A percentile compares a stretch with the other conserved stretches of the same genome.
Conservation (phyloP, 208 protist species). For the Trypanosoma brucei region DNA sequence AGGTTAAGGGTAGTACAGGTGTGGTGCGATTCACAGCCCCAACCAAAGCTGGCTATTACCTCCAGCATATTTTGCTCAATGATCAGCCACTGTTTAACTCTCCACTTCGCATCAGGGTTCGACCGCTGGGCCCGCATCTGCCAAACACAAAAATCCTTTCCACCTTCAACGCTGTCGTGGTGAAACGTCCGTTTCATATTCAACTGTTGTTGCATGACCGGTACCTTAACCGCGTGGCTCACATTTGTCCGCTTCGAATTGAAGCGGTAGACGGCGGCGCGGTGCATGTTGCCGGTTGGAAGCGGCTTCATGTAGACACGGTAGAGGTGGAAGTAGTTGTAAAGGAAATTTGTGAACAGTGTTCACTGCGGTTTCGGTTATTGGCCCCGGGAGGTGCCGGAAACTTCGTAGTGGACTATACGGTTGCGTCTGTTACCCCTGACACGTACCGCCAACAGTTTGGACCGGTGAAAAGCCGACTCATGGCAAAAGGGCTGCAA, state of each 20-base stretch:
- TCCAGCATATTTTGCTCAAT: conserved; percentile 51
- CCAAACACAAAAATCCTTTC: conserved; percentile 25
- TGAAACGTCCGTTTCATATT: conserved; percentile 49
- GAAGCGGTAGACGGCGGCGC: conserved; percentile 6
- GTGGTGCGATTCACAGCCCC: conserved; percentile 42
- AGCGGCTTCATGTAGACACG: conserved; percentile 5
- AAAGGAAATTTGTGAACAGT: conserved; percentile 9
- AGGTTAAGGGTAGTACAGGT: neutral
- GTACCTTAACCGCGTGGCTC: conserved; percentile 40
- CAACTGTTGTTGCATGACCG: conserved; percentile 34
- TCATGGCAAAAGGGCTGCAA: too few species aligned
- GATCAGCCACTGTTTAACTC: conserved; percentile 65
- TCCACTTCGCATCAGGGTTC: conserved; percentile 48
- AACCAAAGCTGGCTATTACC: conserved; percentile 32
- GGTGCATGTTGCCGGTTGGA: conserved; percentile 10
- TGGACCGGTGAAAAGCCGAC: too few species aligned
- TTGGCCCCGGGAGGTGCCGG: neutral
- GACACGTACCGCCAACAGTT: too few species aligned
- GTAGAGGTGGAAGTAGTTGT: conserved; percentile 18
- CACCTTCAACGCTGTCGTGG: conserved; percentile 53
- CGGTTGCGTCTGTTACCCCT: neutral
- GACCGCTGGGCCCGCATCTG: conserved; percentile 29
- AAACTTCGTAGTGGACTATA: neutral
- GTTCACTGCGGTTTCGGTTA: conserved; percentile 20
- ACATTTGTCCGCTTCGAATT: conserved; percentile 3